Base-by-base conservation (phyloP, 1,284 basidiomycete genomes). In the Laetiporus sulphureus region DNA sequence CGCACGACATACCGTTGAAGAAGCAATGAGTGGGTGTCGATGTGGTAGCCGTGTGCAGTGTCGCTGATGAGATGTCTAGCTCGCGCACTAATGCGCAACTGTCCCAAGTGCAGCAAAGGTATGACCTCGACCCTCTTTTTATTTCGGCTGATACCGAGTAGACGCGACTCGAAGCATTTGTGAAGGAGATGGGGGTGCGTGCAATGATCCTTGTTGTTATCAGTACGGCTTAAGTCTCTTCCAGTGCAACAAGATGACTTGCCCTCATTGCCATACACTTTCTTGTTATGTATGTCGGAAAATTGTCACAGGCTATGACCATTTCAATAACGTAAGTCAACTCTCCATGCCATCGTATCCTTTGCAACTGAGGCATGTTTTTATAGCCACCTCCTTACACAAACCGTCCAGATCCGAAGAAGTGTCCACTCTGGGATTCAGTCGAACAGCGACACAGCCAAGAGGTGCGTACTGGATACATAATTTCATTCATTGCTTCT, bases 181-280 rank as follows among this genome's bases (percentile, higher is more conserved):
- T 86, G 53, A 87, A 85, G 54, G 84, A 87, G 50, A 55, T 60
- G 42, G 83, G 86, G 12, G 84, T 84, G 67, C 40, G 77, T 66
- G 13, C 19, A 15, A 31, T 36, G 33, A 16, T 27, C 15, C n/a
- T n/a, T n/a, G n/a, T n/a, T n/a, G n/a, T n/a, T n/a, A n/a, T n/a
- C n/a, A n/a, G n/a, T n/a, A n/a, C n/a, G n/a, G 19, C 30, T 21
- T 21, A 18, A 30, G 10, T 24, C 43, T 19, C 12, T 23, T 38
- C 15, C 51, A 87, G 82, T 89, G 85, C 63, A 89, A 89, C 68
- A 88, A 87, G 57, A 87, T 88, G 79, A 72, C 66, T 11, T 91
- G 88, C 53, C 71, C 77, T 1, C 65, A 78, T 44, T 92, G 89
- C 52, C 45, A 41, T 3, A 79, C 85, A 0, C 30, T 83, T 20